These are phyloP conservation scores for Orbilia blumenaviensis DNA, from an alignment of 2,329 filamentous ascomycete species.

Conservation along the genomic window DNA sequence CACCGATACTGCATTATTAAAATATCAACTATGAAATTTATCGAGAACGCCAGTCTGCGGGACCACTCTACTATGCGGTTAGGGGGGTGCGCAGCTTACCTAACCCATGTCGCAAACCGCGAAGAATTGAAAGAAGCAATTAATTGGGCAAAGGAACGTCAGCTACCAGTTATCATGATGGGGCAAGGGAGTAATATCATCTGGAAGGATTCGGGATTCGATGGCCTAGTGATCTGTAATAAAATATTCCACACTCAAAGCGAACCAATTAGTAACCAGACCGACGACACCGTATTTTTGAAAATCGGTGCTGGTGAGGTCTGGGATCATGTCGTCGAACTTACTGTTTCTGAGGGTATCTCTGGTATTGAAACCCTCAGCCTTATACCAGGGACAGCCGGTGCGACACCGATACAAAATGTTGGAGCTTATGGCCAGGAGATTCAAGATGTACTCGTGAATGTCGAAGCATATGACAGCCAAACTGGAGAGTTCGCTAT, in stretches of 20 bases:
- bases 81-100: conserved; percentile 5
- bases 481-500: not conserved
- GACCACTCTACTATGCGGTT: conserved; percentile 21
- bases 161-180: conserved; percentile 8
- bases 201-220: conserved; percentile 24
- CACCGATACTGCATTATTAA: not conserved
- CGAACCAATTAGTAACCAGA: not conserved
- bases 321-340: conserved; percentile 23
- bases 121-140: conserved; percentile 4
- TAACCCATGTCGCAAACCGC: not conserved
- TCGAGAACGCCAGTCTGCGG: conserved; percentile 1
- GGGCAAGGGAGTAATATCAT: conserved; percentile 23
- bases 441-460: conserved; percentile 19
- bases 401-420: conserved; percentile 31
- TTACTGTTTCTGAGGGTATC: conserved; percentile 5
- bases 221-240: conserved; percentile 20
- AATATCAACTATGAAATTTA: too few species aligned
- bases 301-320: conserved; percentile 20
- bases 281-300: not conserved
- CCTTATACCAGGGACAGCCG: conserved; percentile 24
- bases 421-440: conserved; percentile 33
- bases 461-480: conserved; percentile 8
- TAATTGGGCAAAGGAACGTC: not conserved
- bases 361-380: conserved; percentile 29
- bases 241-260: conserved; percentile 16